These are phyloP conservation scores for Alternaria sp. DNA, from an alignment of 2,329 filamentous ascomycete species.

Conservation along the genomic window DNA sequence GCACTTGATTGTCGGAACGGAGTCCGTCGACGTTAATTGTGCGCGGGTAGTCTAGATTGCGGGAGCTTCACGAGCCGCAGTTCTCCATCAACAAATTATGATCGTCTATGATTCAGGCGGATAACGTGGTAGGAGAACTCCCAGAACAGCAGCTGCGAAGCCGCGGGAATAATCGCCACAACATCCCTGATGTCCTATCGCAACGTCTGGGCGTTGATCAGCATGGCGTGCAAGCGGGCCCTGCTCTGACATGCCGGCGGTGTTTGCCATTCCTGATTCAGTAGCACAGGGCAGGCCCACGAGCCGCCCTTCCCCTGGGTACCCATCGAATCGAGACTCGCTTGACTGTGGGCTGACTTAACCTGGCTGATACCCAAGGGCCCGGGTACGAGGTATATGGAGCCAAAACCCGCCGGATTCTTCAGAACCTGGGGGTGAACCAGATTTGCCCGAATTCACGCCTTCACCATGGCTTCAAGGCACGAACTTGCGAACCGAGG, in stretches of 20 bases:
- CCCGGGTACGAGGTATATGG: constrained; percentile 20
- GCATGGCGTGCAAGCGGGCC: not conserved
- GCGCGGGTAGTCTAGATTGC: not conserved
- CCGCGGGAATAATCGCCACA: not conserved
- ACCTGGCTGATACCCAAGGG: constrained; percentile 6
- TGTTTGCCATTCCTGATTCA: not conserved
- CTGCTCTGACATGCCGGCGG: constrained; percentile 5
- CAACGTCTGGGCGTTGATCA: constrained; percentile 1
- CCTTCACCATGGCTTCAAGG: constrained; percentile 26
- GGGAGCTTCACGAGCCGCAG: not conserved
- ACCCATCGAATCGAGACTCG: constrained; percentile 9
- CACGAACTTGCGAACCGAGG: constrained; percentile 31
- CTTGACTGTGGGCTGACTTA: constrained; percentile 10
- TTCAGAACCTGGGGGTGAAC: constrained; percentile 18
- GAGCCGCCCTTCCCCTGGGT: constrained; percentile 15
- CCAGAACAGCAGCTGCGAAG: not conserved
- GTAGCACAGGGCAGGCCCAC: constrained; percentile 1
- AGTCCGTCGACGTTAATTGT: not conserved
- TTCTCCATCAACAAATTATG: not conserved
- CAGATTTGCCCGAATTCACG: constrained; percentile 11
- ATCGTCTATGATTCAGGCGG: not conserved
- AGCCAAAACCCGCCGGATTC: constrained; percentile 15
- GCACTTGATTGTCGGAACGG: not conserved
- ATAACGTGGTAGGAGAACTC: not conserved
- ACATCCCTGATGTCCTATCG: not conserved